Percentiles rank a stretch among this genome's conserved stretches.
Conservation (phyloP, 345 rosid species). For the Salix koriyanagi region DNA sequence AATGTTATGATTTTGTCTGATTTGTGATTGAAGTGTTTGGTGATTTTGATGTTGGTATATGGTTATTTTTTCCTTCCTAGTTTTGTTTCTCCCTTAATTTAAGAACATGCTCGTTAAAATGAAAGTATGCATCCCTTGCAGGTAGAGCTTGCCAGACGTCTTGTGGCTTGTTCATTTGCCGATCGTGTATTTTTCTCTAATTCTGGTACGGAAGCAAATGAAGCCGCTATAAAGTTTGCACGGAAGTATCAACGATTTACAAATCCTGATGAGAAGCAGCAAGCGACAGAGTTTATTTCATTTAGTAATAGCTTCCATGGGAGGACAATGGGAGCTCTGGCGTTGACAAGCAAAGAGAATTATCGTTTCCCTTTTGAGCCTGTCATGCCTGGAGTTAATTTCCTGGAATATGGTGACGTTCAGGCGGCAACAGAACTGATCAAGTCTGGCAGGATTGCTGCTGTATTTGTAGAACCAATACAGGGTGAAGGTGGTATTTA, state of each 20-base stretch:
- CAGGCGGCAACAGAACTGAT: constrained; percentile 56
- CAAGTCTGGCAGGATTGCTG: constrained; percentile 58
- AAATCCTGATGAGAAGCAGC: constrained; percentile 47
- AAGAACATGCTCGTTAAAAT: neutral
- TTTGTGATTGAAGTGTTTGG: too few relatives aligned
- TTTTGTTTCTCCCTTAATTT: neutral
- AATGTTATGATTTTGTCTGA: too few relatives aligned
- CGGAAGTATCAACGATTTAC: constrained; percentile 71
- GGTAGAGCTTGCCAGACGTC: constrained; percentile 76
- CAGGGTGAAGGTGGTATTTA: constrained; percentile 97
- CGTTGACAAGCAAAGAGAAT: constrained; percentile 86
- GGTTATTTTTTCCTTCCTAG: too few relatives aligned
- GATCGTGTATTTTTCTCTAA: constrained; percentile 81
- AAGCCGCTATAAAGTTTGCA: constrained; percentile 91
- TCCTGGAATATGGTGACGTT: constrained; percentile 72
- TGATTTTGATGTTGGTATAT: too few relatives aligned
- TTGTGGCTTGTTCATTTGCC: constrained; percentile 73
- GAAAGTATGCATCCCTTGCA: constrained; percentile 9
- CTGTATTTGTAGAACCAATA: constrained; percentile 92
- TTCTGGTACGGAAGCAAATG: constrained; percentile 95
- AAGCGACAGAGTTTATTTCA: constrained; percentile 59
- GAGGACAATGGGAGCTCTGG: constrained; percentile 88
- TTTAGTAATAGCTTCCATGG: constrained; percentile 88
- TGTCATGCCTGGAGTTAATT: constrained; percentile 93
- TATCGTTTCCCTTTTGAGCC: constrained; percentile 89